Evolutionary conservation across 2,329 filamentous ascomycete species (phyloP), one percentile per base, ranked within the genome.

Genomic region (Aureobasidium sp.): DNA sequence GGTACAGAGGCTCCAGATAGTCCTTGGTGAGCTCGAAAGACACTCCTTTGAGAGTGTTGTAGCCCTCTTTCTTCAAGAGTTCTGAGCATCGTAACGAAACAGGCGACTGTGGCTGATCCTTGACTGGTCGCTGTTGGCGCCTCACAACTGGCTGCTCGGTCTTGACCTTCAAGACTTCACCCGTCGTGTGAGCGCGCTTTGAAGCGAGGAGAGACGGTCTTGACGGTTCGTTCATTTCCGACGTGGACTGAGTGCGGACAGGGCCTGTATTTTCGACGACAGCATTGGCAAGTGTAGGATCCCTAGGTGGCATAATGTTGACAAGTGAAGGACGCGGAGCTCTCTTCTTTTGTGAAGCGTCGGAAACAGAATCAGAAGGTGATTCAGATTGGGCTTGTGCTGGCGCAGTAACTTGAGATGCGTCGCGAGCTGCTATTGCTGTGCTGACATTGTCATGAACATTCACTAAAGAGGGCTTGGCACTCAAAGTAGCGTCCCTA

Each of bases 201-300:
- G 42, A 13, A 27, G 29, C 41, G 9, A 25, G 11, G 10, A 41
- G 42, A 10, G 57, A 30, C 9, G 42, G 42, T 29, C 47, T 65
- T 10, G 82, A 78, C 21, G 79, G 80, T 63, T 84, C 85, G 58
- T 90, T 77, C 45, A 90, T 88, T 71, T 90, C 88, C 21, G 84
- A 87, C 5, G 89, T 85, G 5, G 87, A 89, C 69, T 89, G 90
- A 58, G 87, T 84, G 64, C 84, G 80, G 67, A 90, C 84, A 3
- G 85, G 84, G 45, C 86, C 87, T 10, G 88, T 89, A 11, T n/a
- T 25, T 13, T 44, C 29, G n/a, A 44, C 39, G 5, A 57, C 41
- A 30, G 39, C 53, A n/a, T 32, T 57, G n/a, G 41, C 53, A 42
- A 50, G 57, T 8, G 45, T 16, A n/a, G 57, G 57, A 34, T 59